Percentiles rank a stretch among this genome's conserved stretches.
Evolutionary conservation across 257 asterid species (phyloP).

Genomic region (Solanum peruvianum): DNA sequence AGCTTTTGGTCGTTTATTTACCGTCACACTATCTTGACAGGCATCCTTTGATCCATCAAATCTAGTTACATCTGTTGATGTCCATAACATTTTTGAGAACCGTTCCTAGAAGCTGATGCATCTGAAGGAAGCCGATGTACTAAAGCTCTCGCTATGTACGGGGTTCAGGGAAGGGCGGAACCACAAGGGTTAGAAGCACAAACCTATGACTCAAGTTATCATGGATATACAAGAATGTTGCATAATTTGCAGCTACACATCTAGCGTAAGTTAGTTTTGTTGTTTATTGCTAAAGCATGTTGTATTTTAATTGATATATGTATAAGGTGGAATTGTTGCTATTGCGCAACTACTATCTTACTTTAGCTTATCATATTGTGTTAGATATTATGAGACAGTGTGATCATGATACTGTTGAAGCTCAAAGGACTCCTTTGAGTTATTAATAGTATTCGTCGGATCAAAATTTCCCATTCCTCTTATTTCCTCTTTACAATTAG

Average conservation of each 20-base stretch:
- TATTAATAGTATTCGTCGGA: background rate
- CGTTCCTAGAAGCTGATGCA: constrained; percentile 50
- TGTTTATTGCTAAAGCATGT: background rate
- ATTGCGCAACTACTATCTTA: background rate
- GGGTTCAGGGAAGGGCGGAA: background rate
- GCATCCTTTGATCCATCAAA: constrained; percentile 45
- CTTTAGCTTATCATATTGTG: background rate
- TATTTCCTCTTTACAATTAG: background rate
- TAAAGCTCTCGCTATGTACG: background rate
- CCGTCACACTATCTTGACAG: constrained; percentile 14
- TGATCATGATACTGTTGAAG: background rate
- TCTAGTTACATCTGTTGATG: constrained; percentile 48
- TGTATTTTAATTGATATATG: background rate
- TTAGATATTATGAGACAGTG: background rate
- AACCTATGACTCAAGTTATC: constrained; percentile 14
- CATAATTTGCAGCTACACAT: background rate
- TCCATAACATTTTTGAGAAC: constrained; percentile 53
- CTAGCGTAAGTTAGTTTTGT: background rate
- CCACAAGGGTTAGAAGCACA: background rate
- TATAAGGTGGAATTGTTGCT: background rate
- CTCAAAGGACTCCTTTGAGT: background rate
- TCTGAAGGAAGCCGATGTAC: background rate
- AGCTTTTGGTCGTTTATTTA: background rate
- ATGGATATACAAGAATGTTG: background rate
- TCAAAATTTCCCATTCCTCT: background rate